A percentile compares a stretch with the other conserved stretches of the same genome.
Evolutionary conservation across 176 grass and related monocot species (phyloP).

Genomic region (Rhynchospora pubera): DNA sequence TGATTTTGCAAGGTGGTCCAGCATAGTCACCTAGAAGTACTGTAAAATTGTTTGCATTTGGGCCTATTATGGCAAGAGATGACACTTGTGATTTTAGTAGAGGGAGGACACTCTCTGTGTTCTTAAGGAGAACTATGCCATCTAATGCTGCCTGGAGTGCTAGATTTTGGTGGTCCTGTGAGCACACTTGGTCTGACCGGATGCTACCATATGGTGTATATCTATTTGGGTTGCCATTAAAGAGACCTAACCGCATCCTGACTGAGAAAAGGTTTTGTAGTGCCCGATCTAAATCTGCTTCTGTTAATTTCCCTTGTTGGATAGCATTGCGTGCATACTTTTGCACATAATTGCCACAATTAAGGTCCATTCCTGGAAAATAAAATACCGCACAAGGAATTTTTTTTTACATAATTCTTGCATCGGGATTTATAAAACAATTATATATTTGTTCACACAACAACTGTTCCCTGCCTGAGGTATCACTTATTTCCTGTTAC

Average conservation of each 20-base stretch:
- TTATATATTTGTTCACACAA: too few relatives aligned
- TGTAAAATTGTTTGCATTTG: slow-evolving; percentile 26
- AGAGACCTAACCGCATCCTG: slow-evolving; percentile 67
- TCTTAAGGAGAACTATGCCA: slow-evolving; percentile 64
- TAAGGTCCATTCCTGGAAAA: slow-evolving; percentile 84
- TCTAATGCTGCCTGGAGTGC: slow-evolving; percentile 43
- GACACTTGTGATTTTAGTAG: slow-evolving; percentile 16
- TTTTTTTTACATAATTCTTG: background rate
- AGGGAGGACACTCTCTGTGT: slow-evolving; percentile 29
- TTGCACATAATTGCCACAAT: slow-evolving; percentile 72
- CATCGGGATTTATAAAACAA: too few relatives aligned
- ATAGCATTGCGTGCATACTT: slow-evolving; percentile 31
- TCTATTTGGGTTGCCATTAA: slow-evolving; percentile 42
- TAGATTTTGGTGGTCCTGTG: slow-evolving; percentile 30
- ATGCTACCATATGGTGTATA: slow-evolving; percentile 16
- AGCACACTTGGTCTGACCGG: slow-evolving; percentile 26
- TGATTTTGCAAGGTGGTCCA: slow-evolving; percentile 40
- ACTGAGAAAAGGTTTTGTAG: slow-evolving; percentile 38
- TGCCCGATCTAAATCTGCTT: slow-evolving; percentile 53
- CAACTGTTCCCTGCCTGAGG: background rate
- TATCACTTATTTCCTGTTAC: background rate
- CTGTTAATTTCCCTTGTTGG: slow-evolving; percentile 39
- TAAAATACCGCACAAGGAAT: background rate
- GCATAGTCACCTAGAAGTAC: background rate
- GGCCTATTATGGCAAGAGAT: slow-evolving; percentile 32